Conservation (phyloP, 345 rosid species). For the Syzygium aqueum region DNA sequence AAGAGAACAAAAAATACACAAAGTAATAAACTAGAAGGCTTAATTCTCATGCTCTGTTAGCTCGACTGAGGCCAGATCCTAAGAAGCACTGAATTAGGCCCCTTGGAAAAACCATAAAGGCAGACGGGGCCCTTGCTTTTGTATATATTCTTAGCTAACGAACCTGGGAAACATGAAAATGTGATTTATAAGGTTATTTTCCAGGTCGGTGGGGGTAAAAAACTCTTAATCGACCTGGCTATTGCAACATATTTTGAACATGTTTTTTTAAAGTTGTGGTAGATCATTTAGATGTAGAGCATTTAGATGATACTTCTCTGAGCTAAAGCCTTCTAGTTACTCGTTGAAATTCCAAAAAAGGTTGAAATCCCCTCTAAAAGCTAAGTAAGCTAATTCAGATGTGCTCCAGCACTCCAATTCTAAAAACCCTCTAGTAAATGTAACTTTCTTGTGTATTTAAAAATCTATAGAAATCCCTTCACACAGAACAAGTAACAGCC, state of each 20-base stretch:
- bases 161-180: neutral
- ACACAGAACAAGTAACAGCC: neutral
- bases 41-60: neutral
- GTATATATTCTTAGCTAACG: neutral
- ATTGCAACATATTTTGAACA: neutral
- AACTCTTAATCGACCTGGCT: neutral
- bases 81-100: neutral
- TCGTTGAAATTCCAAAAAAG: neutral
- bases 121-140: neutral
- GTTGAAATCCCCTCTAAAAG: neutral
- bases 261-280: neutral
- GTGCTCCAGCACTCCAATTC: neutral
- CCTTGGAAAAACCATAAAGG: neutral
- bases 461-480: neutral
- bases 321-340: neutral
- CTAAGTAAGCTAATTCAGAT: neutral
- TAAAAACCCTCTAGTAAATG: neutral
- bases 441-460: neutral
- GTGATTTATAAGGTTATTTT: neutral
- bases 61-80: neutral
- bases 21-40: neutral
- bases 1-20: neutral
- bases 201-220: neutral
- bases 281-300: neutral
- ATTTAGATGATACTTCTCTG: neutral